phyloP scores from a whole-genome alignment of 2,329 filamentous ascomycete species.

The Diplodia sapinea region DNA sequence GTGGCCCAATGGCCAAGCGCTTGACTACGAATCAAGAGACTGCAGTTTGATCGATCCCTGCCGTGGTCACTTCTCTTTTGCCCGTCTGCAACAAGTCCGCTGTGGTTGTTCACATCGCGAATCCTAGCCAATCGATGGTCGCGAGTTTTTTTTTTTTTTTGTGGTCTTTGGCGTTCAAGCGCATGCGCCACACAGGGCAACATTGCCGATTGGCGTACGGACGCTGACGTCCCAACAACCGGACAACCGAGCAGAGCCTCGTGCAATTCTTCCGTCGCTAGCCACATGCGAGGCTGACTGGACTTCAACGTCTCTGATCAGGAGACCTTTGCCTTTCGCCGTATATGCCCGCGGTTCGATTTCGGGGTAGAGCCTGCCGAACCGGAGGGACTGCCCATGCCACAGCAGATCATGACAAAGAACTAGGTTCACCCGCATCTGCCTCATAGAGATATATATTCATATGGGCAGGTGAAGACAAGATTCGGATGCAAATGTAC shows the following conservation, averaged over 20 bases:
- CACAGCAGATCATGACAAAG: no score
- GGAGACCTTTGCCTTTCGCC: not conserved
- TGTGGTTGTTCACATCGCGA: no score
- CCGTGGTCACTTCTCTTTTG: constrained; percentile 30
- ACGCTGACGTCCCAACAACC: constrained; percentile 1
- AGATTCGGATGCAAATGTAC: no score
- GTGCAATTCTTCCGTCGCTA: constrained; percentile 10
- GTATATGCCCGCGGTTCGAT: not conserved
- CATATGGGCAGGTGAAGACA: no score
- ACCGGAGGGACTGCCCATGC: not conserved
- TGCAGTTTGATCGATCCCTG: constrained; percentile 40
- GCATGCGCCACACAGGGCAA: constrained; percentile 8
- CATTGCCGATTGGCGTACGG: constrained; percentile 9
- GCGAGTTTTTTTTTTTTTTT: not conserved
- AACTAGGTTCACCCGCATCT: no score
- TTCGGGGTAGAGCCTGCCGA: not conserved
- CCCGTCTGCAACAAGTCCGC: not conserved
- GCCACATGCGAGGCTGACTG: not conserved
- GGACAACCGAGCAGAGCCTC: constrained; percentile 1
- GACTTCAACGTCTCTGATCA: not conserved
- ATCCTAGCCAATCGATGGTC: no score
- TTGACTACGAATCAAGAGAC: constrained; percentile 56
- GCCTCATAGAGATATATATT: no score
- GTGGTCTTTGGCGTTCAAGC: constrained; percentile 1
- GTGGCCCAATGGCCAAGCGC: constrained; percentile 57